Evolutionary conservation across 169 alveolate species (phyloP).

Genomic region (Theileria orientalis): DNA sequence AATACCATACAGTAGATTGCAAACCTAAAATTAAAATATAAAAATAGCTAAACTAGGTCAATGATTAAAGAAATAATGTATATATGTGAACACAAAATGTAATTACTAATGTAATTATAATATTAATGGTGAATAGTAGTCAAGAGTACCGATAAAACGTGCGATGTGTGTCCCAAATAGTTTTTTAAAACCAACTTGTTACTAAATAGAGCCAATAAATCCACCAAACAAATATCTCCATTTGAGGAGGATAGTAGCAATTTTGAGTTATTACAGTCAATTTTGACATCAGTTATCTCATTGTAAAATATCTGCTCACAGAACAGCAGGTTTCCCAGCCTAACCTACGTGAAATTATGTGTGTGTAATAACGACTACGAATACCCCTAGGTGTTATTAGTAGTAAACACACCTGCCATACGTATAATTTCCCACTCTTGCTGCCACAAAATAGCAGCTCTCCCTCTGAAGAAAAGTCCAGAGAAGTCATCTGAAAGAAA

Average conservation of each 20-base stretch:
- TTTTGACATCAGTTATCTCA: conserved; percentile 41
- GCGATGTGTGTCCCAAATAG: conserved; percentile 59
- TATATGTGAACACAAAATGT: too few species aligned
- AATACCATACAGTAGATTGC: conserved; percentile 38
- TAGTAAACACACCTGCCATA: conserved; percentile 35
- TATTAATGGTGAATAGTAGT: neutral
- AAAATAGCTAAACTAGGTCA: neutral
- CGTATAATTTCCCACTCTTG: conserved; percentile 42
- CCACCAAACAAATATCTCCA: conserved; percentile 46
- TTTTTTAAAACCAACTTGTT: neutral
- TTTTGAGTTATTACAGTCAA: conserved; percentile 19
- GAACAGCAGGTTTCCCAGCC: conserved; percentile 33
- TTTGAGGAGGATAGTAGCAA: conserved; percentile 38
- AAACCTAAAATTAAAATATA: conserved; percentile 4
- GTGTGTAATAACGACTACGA: too few species aligned
- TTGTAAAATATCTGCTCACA: conserved; percentile 49
- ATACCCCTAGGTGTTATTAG: neutral
- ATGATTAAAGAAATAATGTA: neutral
- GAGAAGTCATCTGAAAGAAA: conserved; percentile 27
- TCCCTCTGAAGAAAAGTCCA: conserved; percentile 40
- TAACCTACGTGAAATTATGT: conserved; percentile 2
- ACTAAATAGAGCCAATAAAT: neutral
- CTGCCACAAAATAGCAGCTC: conserved; percentile 49
- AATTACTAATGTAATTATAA: too few species aligned
- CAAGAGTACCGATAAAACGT: conserved; percentile 10